phyloP scores from a whole-genome alignment of 495 filamentous ascomycete genomes.

The Chaetomium tenue region DNA sequence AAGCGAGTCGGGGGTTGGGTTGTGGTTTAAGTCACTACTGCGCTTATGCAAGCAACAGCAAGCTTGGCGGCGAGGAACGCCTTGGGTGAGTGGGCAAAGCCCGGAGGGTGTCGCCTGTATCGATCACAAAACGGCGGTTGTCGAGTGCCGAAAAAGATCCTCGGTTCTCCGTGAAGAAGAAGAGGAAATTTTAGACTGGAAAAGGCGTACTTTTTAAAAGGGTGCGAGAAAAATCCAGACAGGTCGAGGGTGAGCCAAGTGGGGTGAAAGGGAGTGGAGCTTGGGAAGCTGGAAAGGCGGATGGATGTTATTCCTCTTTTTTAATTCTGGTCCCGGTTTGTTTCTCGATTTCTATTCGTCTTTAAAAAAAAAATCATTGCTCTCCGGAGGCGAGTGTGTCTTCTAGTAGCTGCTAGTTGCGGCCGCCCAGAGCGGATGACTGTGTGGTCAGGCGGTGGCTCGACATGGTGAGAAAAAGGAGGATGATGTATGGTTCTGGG shows the following conservation, averaged over 20 bases:
- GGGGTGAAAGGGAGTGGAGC: conserved; percentile 21
- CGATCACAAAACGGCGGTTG: conserved; percentile 34
- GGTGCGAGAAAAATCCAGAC: conserved; percentile 22
- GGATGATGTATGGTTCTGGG: no score
- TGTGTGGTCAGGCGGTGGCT: conserved; percentile 24
- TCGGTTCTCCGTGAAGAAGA: conserved; percentile 14
- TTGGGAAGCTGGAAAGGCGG: conserved; percentile 13
- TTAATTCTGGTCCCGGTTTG: neutral
- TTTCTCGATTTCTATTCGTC: conserved; percentile 1
- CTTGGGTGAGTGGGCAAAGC: conserved; percentile 35
- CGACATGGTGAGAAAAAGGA: conserved; percentile 21
- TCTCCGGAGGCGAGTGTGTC: neutral
- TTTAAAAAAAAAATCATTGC: neutral
- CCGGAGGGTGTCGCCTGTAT: conserved; percentile 24
- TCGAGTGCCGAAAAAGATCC: conserved; percentile 17
- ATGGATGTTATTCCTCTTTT: conserved; percentile 15
- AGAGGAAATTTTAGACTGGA: conserved; percentile 13
- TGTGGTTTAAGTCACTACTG: conserved; percentile 30
- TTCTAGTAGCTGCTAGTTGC: conserved; percentile 20
- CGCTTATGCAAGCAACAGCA: conserved; percentile 39
- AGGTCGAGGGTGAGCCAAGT: conserved; percentile 17
- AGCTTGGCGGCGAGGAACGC: conserved; percentile 37
- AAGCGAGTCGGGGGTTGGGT: conserved; percentile 20
- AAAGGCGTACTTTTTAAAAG: conserved; percentile 11
- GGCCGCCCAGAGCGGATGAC: conserved; percentile 25